Evolutionary conservation across 2,329 filamentous ascomycete species (phyloP).

Genomic region (Arthrinium puccinioides): DNA sequence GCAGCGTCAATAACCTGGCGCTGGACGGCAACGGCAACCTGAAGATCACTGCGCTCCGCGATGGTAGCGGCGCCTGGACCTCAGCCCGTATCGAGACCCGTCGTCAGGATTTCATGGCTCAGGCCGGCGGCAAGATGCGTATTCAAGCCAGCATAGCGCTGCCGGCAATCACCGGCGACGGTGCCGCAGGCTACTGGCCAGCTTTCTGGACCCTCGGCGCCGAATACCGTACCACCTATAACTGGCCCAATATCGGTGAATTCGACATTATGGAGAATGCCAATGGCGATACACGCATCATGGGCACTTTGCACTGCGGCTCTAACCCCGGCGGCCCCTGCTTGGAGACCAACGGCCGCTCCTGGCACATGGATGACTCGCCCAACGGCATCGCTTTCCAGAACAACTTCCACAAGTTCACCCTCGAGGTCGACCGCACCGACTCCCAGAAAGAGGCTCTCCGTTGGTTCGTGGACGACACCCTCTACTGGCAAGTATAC

Average conservation of each 20-base stretch:
- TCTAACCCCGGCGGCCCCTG: conserved; percentile 34
- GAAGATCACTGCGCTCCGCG: conserved; percentile 39
- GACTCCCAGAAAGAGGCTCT: not conserved
- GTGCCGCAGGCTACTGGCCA: conserved; percentile 35
- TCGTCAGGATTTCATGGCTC: conserved; percentile 33
- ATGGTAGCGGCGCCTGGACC: conserved; percentile 35
- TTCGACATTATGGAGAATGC: conserved; percentile 43
- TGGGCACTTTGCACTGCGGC: conserved; percentile 42
- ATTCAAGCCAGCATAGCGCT: conserved; percentile 31
- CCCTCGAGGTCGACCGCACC: not conserved
- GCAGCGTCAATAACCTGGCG: not conserved
- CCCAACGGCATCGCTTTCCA: not conserved
- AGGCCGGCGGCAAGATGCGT: conserved; percentile 30
- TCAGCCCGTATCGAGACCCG: conserved; percentile 42
- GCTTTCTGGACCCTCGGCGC: conserved; percentile 45
- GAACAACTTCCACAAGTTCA: not conserved
- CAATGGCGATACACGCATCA: conserved; percentile 35
- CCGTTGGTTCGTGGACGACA: not conserved
- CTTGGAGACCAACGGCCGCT: conserved; percentile 33
- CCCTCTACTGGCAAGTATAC: not conserved
- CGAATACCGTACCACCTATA: conserved; percentile 34
- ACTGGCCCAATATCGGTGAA: conserved; percentile 43
- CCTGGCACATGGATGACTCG: not conserved
- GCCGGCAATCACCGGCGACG: conserved; percentile 35
- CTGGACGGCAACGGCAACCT: conserved; percentile 12